These are phyloP conservation scores for Maudiozyma saulgeensis DNA, from an alignment of 805 yeast genomes.

Conservation along the genomic window DNA sequence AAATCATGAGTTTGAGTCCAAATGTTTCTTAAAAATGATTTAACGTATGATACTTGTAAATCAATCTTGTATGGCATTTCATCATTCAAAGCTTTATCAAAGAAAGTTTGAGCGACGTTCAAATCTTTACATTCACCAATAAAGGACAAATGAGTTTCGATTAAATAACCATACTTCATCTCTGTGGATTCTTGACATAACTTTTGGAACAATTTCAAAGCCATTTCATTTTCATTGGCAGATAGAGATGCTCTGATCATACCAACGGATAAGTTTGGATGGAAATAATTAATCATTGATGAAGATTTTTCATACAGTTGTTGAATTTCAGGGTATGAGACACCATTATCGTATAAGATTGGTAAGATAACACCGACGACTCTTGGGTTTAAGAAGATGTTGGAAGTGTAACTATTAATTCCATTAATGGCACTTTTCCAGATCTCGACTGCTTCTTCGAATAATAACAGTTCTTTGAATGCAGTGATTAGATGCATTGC, in stretches of 20 bases:
- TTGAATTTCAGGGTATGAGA: slow-evolving; percentile 53
- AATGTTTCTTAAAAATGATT: slow-evolving; percentile 51
- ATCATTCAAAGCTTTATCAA: slow-evolving; percentile 58
- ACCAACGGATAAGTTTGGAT: slow-evolving; percentile 50
- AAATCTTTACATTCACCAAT: slow-evolving; percentile 71
- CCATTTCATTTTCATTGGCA: slow-evolving; percentile 56
- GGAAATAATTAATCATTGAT: slow-evolving; percentile 25
- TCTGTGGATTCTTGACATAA: slow-evolving; percentile 45
- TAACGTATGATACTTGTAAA: slow-evolving; percentile 65
- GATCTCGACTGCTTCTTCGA: slow-evolving; percentile 53
- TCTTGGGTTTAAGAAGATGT: slow-evolving; percentile 48
- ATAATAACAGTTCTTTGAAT: slow-evolving; percentile 49
- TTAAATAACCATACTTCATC: slow-evolving; percentile 41
- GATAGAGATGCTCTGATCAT: slow-evolving; percentile 65
- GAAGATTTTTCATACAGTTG: slow-evolving; percentile 42
- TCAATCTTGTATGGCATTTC: slow-evolving; percentile 66
- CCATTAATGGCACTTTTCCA: slow-evolving; percentile 47
- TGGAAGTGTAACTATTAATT: slow-evolving; percentile 16
- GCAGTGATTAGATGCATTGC: slow-evolving; percentile 50
- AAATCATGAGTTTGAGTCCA: slow-evolving; percentile 49
- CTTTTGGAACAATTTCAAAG: slow-evolving; percentile 52
- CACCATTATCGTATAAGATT: slow-evolving; percentile 50
- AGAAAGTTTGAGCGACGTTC: slow-evolving; percentile 61
- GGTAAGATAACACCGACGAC: slow-evolving; percentile 65
- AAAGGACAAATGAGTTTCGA: slow-evolving; percentile 68